Percentiles rank a stretch among this genome's conserved stretches.
phyloP scores from a whole-genome alignment of 2,329 filamentous ascomycete genomes.

The Aspergillus proliferans region DNA sequence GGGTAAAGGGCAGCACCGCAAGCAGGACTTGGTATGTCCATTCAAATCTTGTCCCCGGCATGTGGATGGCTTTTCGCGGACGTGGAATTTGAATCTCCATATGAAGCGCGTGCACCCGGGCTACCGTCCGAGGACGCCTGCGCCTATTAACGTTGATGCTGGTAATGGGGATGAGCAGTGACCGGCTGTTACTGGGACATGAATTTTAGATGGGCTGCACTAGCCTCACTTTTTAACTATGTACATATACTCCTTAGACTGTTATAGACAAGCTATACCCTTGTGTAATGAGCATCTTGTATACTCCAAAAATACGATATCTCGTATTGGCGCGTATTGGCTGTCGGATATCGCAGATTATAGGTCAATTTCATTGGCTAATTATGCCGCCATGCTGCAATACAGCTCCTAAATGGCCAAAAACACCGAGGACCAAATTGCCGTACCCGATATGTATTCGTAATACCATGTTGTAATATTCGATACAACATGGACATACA shows the following conservation, averaged over 20 bases:
- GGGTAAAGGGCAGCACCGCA: constrained; percentile 23
- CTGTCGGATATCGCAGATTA: background rate
- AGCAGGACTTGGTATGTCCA: constrained; percentile 26
- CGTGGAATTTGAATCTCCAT: constrained; percentile 34
- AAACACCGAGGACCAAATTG: constrained; percentile 1
- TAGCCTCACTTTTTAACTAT: background rate
- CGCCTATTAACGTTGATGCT: background rate
- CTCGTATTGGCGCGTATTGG: background rate
- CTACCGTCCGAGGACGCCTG: constrained; percentile 6
- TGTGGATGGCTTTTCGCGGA: constrained; percentile 28
- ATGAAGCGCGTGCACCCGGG: constrained; percentile 26
- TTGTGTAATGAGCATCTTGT: background rate
- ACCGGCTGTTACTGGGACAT: background rate
- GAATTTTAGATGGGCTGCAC: background rate
- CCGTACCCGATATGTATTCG: background rate
- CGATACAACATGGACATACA: background rate
- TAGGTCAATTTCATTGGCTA: constrained; percentile 1
- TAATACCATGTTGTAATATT: background rate
- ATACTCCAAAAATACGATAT: background rate
- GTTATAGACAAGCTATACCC: background rate
- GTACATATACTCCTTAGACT: background rate
- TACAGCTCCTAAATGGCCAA: background rate
- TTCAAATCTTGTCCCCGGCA: constrained; percentile 23
- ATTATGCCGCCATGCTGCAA: background rate
- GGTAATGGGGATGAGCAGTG: background rate